Base-by-base conservation (phyloP, 768 basidiomycete species). In the Rhodocollybia butyracea region DNA sequence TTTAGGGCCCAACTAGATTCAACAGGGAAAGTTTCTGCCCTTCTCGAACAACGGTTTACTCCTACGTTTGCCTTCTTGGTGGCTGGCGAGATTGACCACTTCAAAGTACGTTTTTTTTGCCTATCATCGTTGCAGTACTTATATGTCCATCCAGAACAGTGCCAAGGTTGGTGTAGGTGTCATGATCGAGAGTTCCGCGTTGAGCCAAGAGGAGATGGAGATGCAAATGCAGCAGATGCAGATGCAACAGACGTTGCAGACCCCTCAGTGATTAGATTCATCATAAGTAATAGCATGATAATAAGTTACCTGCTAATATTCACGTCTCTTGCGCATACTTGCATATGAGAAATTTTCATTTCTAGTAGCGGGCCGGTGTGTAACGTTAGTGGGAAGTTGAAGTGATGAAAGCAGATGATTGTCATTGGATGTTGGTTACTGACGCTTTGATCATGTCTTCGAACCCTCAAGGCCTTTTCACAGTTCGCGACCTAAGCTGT, bases 71-170 rank as follows among this genome's bases (percentile, higher is more conserved):
- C 93, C 13, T 97, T 99, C 80, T 70, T 95, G 63, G 85, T 99
- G 43, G 83, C 92, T 17, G 97, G 97, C 10, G 97, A 99, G 79
- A 94, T 99, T 62, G 97, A 99, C 70, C 97, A 99, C 81, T 89
- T 93, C 79, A 98, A 95, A 86, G 94, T 92, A 63, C 59, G 73
- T 61, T 56, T 55, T n/a, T n/a, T 6, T 61, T 42, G 4, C 3
- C 39, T 4, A 51, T 54, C 3, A 5, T 24, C 19, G 31, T 36
- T 24, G 46, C 15, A 17, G 8, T 57, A 56, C 13, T 5, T 52
- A 34, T 40, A 61, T 8, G 47, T 12, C 47, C 46, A 22, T 51
- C 34, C 61, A 98, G 94, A 94, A 94, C 71, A 78, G 92, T 39
- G 90, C 93, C 27, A 96, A 94, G 73, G 87, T 97, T 57, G 96